phyloP scores from a whole-genome alignment of 352 stramenopile species.

The Globisporangium rhizosaccharum region DNA sequence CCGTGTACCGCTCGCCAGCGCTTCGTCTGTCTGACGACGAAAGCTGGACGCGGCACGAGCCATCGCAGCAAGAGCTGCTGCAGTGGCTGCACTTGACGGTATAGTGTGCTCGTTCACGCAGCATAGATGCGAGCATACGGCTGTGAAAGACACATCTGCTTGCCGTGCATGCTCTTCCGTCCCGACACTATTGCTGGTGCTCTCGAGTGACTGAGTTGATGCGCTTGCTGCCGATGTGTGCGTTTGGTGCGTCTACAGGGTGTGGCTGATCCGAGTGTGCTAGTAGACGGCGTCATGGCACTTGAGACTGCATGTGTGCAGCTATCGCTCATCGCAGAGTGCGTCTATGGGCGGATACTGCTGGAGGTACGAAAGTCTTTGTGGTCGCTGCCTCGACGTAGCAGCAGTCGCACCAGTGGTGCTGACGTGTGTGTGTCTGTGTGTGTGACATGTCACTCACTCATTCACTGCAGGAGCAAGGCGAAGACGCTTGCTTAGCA shows the following conservation, averaged over 20 bases:
- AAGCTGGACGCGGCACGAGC: conserved; percentile 25
- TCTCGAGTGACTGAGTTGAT: not conserved
- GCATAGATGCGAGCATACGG: not conserved
- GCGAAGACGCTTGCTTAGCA: conserved; percentile 13
- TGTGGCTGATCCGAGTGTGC: conserved; percentile 18
- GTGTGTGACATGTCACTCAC: not conserved
- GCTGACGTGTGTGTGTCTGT: not conserved
- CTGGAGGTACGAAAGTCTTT: conserved; percentile 24
- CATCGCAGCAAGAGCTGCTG: conserved; percentile 20
- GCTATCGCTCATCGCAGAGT: conserved; percentile 25
- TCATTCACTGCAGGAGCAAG: conserved; percentile 19
- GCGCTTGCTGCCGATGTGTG: not conserved
- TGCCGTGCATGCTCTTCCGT: not conserved
- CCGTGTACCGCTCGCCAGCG: conserved; percentile 25
- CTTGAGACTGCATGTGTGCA: conserved; percentile 16
- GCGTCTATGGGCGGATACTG: conserved; percentile 39
- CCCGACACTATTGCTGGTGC: not conserved
- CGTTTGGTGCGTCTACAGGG: conserved; percentile 9
- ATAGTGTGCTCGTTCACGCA: not conserved
- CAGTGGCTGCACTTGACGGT: conserved; percentile 30
- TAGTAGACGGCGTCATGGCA: conserved; percentile 21
- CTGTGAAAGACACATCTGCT: not conserved
- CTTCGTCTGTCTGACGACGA: conserved; percentile 24
- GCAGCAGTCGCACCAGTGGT: not conserved
- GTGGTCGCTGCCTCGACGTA: not conserved